Evolutionary conservation across 345 rosid genomes (phyloP).

Genomic region (Sisymbrium altissimum): DNA sequence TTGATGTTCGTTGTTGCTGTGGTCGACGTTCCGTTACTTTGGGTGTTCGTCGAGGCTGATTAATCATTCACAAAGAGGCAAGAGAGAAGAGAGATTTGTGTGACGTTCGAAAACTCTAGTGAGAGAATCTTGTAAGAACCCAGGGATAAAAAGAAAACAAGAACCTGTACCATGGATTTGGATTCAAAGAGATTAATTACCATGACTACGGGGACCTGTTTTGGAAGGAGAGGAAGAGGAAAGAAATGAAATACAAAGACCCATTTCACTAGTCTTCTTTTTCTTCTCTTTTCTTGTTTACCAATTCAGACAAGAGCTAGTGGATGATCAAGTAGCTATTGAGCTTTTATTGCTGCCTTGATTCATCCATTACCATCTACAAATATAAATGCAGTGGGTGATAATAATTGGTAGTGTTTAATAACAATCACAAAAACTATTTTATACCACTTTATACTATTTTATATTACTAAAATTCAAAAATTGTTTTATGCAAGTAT

Average conservation of each 20-base stretch:
- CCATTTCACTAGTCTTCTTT: conserved; percentile 22
- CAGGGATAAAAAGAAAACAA: not conserved
- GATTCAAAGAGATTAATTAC: conserved; percentile 6
- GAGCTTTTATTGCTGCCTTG: no score
- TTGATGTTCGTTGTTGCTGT: conserved; percentile 34
- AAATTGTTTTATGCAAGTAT: no score
- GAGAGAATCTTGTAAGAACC: not conserved
- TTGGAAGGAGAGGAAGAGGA: conserved; percentile 18
- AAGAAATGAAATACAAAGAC: conserved; percentile 3
- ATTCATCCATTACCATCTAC: no score
- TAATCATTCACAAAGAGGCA: not conserved
- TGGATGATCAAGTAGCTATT: conserved; percentile 8
- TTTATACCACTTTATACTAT: no score
- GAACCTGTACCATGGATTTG: no score
- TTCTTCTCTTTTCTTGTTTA: conserved; percentile 11
- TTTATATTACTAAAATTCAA: no score
- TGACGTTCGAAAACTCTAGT: no score
- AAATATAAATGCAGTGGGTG: not conserved
- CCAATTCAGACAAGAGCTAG: no score
- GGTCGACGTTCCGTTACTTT: conserved; percentile 36
- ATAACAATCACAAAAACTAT: no score
- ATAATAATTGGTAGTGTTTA: no score
- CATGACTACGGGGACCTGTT: conserved; percentile 11
- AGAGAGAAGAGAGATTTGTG: conserved; percentile 3
- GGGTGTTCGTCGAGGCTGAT: conserved; percentile 18